Evolutionary conservation across 73 alveolate species (phyloP).

Genomic region (Tetrahymena thermophila): DNA sequence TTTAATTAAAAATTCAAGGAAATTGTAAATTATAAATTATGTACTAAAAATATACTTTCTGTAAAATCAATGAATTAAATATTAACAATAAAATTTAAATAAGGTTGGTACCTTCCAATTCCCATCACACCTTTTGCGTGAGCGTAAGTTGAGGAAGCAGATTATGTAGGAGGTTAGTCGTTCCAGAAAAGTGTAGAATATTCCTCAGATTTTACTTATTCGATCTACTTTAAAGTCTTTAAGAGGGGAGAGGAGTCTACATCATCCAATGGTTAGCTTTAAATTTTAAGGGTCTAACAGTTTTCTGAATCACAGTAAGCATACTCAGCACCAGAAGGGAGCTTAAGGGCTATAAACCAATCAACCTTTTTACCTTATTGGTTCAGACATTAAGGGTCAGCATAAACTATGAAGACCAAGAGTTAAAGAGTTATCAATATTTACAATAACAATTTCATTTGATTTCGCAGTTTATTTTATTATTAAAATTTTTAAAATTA

Average conservation of each 20-base stretch:
- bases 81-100: neutral
- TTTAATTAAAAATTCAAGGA: no score
- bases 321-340: neutral
- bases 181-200: neutral
- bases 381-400: neutral
- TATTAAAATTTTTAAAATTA: no score
- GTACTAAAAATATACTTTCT: no score
- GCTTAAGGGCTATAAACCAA: neutral
- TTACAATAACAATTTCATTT: neutral
- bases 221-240: neutral
- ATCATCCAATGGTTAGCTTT: neutral
- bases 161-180: neutral
- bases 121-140: neutral
- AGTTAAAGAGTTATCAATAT: neutral
- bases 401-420: neutral
- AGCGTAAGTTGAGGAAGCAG: neutral
- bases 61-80: no score
- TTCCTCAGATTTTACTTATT: neutral
- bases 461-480: neutral
- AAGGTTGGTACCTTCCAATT: neutral
- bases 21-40: no score
- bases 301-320: neutral
- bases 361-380: neutral
- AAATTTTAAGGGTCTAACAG: neutral
- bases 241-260: neutral